phyloP scores from a whole-genome alignment of 768 basidiomycete species.

The Tricholoma sp. region DNA sequence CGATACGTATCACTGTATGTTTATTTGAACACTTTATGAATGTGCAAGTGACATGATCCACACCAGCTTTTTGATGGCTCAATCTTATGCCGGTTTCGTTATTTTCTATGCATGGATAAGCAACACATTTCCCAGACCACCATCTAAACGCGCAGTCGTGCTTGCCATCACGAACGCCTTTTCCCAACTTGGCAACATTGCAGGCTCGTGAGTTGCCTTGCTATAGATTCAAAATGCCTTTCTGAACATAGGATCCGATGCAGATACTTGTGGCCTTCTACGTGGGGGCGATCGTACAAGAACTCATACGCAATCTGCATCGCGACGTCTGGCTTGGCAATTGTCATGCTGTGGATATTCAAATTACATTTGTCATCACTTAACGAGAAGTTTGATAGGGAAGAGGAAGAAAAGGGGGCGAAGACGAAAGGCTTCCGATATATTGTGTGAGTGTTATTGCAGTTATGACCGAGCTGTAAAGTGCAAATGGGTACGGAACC shows the following conservation, averaged over 20 bases:
- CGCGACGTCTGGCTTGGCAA: constrained; percentile 43
- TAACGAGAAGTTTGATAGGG: constrained; percentile 35
- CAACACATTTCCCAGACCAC: constrained; percentile 50
- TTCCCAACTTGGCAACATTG: constrained; percentile 78
- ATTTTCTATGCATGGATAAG: constrained; percentile 53
- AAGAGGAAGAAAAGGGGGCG: constrained; percentile 29
- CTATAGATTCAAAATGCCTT: not conserved
- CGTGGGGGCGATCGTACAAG: constrained; percentile 68
- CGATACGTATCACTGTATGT: constrained; percentile 64
- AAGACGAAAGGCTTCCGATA: constrained; percentile 39
- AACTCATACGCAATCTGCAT: constrained; percentile 74
- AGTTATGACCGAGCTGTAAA: too few species aligned
- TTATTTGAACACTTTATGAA: not conserved
- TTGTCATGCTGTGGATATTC: constrained; percentile 48
- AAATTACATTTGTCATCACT: constrained; percentile 36
- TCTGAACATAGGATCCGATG: not conserved
- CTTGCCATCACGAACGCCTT: constrained; percentile 80
- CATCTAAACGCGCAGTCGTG: constrained; percentile 86
- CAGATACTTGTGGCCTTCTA: constrained; percentile 62
- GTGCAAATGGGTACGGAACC: too few species aligned
- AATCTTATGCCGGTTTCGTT: constrained; percentile 69
- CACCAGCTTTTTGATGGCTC: constrained; percentile 69
- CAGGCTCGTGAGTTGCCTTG: constrained; percentile 60
- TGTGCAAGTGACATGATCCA: constrained; percentile 3
- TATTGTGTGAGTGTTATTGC: constrained; percentile 28